Conservation (phyloP, 129 eudicot species). For the Logfia minima region DNA sequence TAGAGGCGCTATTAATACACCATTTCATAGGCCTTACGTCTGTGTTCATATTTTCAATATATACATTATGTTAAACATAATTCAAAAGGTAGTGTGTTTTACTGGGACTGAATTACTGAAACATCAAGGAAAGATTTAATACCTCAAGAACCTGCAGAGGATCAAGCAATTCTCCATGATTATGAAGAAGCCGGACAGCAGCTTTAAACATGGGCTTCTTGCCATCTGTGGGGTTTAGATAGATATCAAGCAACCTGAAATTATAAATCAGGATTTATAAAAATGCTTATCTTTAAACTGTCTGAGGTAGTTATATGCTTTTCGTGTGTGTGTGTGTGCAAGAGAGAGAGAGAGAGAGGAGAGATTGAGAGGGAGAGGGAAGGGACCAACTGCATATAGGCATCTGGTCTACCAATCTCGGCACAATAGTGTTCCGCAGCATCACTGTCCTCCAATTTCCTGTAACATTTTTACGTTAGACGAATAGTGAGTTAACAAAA, state of each 20-base stretch:
- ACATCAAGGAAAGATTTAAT: slow-evolving; percentile 8
- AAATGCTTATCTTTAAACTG: not conserved
- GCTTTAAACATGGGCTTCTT: slow-evolving; percentile 96
- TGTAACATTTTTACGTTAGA: slow-evolving; percentile 28
- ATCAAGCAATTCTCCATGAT: slow-evolving; percentile 90
- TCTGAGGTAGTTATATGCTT: not conserved
- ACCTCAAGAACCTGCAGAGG: slow-evolving; percentile 95
- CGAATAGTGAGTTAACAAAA: not conserved
- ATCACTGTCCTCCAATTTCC: slow-evolving; percentile 93
- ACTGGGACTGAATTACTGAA: not conserved
- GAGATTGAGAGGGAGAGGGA: slow-evolving; percentile 34
- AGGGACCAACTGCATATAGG: slow-evolving; percentile 85
- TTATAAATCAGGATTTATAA: slow-evolving; percentile 10
- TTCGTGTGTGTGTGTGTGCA: slow-evolving; percentile 14
- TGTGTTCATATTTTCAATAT: not conserved
- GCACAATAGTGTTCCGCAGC: slow-evolving; percentile 98
- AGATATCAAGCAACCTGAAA: slow-evolving; percentile 90
- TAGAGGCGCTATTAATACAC: not conserved
- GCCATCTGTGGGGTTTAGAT: slow-evolving; percentile 84
- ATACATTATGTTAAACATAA: not conserved
- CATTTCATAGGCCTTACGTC: not conserved
- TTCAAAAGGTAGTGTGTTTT: not conserved
- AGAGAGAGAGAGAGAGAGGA: slow-evolving; percentile 25
- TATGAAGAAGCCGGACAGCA: slow-evolving; percentile 93
- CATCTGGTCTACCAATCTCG: slow-evolving; percentile 97